Base-by-base conservation (phyloP, 495 filamentous ascomycete genomes). In the Jackrogersella multiformis region DNA sequence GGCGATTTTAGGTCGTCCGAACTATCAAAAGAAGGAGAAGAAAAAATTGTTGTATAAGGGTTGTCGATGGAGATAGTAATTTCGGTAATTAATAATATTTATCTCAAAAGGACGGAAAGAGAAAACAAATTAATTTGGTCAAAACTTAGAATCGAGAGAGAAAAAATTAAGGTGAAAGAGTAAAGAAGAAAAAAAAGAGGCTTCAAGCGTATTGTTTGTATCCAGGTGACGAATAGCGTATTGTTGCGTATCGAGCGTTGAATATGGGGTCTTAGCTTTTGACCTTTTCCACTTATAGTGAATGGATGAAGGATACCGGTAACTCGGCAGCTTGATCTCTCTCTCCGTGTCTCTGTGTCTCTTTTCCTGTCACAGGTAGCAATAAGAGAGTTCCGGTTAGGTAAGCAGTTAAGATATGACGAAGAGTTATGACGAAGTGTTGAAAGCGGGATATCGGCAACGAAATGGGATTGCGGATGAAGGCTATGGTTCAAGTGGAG, bases 1-100 rank as follows among this genome's bases (percentile, higher is more conserved):
- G 44, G 23, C 26, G 59, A 59, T 53, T 55, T 58, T 68, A 64
- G 54, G 55, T 56, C 60, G 60, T 64, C 59, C 21, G 12, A 69
- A 64, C 48, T 69, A 68, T 61, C 26, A 45, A 53, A 51, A 32
- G 28, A 49, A 56, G n/a, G n/a, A n/a, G n/a, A n/a, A n/a, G n/a
- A n/a, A n/a, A n/a, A n/a, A n/a, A n/a, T n/a, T 52, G 30, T 18
- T 55, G 49, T 24, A 55, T 63, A 34, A 13, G 13, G 23, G 45
- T 32, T 49, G 26, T 15, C 2, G 45, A 32, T 49, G 24, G 24
- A 32, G 18, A 49, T 16, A n/a, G n/a, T 24, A 30, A 32, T 24
- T 49, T 49, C 18, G 15, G 4, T 21, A 8, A 46, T 26, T 5
- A 46, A 24, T 21, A n/a, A 21, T n/a, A 24, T 42, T 46, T 20